Conservation (phyloP, 2,329 filamentous ascomycete species). For the Apiospora aurea region DNA sequence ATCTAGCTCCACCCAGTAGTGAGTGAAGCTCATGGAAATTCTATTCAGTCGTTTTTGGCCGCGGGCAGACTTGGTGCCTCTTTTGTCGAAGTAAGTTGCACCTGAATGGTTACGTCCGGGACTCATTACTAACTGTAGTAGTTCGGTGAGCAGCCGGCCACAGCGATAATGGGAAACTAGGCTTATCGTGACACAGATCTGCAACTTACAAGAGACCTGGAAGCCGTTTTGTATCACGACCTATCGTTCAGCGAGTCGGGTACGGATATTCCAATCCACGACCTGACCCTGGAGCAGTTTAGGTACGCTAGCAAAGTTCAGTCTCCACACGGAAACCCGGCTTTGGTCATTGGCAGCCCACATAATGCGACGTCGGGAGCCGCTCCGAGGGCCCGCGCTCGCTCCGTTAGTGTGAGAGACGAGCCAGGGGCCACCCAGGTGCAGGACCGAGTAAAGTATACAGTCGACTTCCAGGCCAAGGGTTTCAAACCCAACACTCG, state of each 20-base stretch:
- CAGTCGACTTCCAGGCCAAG: slow-evolving; percentile 47
- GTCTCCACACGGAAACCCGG: slow-evolving; percentile 27
- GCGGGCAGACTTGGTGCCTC: not conserved
- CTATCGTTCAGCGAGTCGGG: slow-evolving; percentile 51
- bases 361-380: not conserved
- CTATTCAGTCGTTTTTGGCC: not conserved
- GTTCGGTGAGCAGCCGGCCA: not conserved
- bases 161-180: not conserved
- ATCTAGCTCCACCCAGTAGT: fast-evolving
- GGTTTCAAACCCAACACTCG: slow-evolving; percentile 49
- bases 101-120: not conserved
- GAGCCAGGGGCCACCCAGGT: slow-evolving; percentile 32
- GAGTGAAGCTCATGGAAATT: not conserved
- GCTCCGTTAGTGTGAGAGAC: slow-evolving; percentile 25
- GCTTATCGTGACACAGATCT: slow-evolving; percentile 38
- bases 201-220: slow-evolving; percentile 49
- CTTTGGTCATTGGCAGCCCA: slow-evolving; percentile 6
- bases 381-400: not conserved
- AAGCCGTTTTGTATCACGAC: slow-evolving; percentile 50
- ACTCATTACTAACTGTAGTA: not conserved
- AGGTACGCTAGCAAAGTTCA: slow-evolving; percentile 39
- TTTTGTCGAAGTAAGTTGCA: slow-evolving; percentile 37
- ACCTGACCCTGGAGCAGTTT: slow-evolving; percentile 48
- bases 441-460: slow-evolving; percentile 46
- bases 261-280: slow-evolving; percentile 49